A percentile compares a stretch with the other conserved stretches of the same genome.
phyloP scores from a whole-genome alignment of 169 alveolate genomes.

The Plasmodium cynomolgi region DNA sequence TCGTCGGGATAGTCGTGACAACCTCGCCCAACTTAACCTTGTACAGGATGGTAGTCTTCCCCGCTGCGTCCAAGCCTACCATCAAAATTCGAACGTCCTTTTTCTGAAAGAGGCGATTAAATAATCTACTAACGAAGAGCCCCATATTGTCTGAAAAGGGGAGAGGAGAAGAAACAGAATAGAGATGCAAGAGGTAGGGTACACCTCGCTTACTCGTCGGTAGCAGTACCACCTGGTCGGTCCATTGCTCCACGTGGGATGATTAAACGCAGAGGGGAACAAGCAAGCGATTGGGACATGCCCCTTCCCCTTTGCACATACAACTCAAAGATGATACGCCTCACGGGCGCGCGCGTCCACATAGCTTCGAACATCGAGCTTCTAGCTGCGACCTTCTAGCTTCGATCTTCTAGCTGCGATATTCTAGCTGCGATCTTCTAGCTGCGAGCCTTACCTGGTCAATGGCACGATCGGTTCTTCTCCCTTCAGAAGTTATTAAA shows the following conservation, averaged over 20 bases:
- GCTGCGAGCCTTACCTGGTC: background rate
- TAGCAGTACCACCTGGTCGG: background rate
- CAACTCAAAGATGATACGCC: background rate
- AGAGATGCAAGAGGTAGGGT: background rate
- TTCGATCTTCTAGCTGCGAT: too few relatives aligned
- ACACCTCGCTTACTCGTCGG: background rate
- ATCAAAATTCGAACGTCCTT: slow-evolving; percentile 96
- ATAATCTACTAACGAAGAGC: slow-evolving; percentile 85
- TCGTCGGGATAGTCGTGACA: slow-evolving; percentile 98
- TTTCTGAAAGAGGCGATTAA: slow-evolving; percentile 90
- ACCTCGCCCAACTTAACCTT: slow-evolving; percentile 97
- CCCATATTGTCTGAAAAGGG: slow-evolving; percentile 84
- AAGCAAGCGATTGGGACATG: background rate
- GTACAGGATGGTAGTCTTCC: slow-evolving; percentile 97
- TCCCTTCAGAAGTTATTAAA: background rate
- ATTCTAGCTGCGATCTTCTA: too few relatives aligned
- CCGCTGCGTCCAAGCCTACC: slow-evolving; percentile 99
- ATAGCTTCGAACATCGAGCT: too few relatives aligned
- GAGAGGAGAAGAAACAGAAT: background rate
- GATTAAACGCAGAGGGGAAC: background rate
- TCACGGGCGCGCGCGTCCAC: background rate
- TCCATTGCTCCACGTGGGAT: background rate
- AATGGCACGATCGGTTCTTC: background rate
- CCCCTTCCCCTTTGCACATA: background rate
- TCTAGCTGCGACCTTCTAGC: too few relatives aligned